phyloP scores from a whole-genome alignment of 2,329 filamentous ascomycete species.

The Neonectria hederae region DNA sequence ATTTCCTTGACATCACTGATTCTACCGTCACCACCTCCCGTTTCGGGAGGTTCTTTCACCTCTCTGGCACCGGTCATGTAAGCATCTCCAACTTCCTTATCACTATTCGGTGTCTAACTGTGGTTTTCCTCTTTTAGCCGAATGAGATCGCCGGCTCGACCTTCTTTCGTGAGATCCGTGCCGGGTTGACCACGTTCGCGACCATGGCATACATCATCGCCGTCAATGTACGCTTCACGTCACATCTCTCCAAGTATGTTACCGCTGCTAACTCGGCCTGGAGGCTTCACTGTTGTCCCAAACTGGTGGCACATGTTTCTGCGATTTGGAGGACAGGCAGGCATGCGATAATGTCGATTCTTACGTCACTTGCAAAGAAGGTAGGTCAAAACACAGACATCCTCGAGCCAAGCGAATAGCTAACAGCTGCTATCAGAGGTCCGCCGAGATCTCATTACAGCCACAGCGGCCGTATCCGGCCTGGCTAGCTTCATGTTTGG shows the following conservation, averaged over 20 bases:
- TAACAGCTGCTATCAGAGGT: slow-evolving; percentile 54
- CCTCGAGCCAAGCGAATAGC: neutral
- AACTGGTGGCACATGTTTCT: slow-evolving; percentile 80
- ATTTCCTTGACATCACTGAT: slow-evolving; percentile 50
- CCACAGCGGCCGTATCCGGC: slow-evolving; percentile 82
- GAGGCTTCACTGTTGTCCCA: slow-evolving; percentile 78
- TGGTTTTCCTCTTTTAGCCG: slow-evolving; percentile 55
- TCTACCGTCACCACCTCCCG: slow-evolving; percentile 52
- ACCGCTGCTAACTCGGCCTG: slow-evolving; percentile 7
- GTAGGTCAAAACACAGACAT: slow-evolving; percentile 43
- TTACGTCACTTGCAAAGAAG: slow-evolving; percentile 59
- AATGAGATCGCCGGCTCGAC: slow-evolving; percentile 73
- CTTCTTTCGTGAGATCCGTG: slow-evolving; percentile 81
- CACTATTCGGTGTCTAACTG: neutral
- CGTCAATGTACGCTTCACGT: slow-evolving; percentile 62
- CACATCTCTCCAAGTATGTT: neutral
- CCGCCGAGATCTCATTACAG: slow-evolving; percentile 81
- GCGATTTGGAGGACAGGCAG: slow-evolving; percentile 55
- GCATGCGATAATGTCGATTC: slow-evolving; percentile 59
- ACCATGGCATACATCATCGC: slow-evolving; percentile 90
- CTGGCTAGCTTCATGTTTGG: slow-evolving; percentile 81
- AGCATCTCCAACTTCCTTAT: slow-evolving; percentile 40
- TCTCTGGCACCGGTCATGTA: slow-evolving; percentile 76
- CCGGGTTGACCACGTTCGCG: slow-evolving; percentile 81
- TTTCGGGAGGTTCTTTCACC: slow-evolving; percentile 70